Evolutionary conservation across 192 early-diverging fungal species (phyloP).

Genomic region (Linderina pennispora): DNA sequence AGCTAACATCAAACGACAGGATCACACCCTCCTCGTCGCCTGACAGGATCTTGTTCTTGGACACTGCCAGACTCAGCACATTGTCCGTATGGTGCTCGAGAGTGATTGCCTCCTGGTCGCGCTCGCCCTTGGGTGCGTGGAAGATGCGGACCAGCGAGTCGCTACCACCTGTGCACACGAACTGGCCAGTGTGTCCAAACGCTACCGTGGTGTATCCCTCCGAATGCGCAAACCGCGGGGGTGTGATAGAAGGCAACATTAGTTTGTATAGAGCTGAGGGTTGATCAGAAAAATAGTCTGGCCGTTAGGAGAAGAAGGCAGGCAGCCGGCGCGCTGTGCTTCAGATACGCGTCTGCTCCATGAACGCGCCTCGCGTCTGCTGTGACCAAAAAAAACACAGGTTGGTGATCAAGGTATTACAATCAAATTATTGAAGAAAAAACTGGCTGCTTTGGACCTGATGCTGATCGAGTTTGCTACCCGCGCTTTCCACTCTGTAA

Average conservation of each 20-base stretch:
- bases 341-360: too few relatives aligned
- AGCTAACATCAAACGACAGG: conserved; percentile 23
- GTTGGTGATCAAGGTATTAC: too few relatives aligned
- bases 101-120: conserved; percentile 38
- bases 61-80: conserved; percentile 20
- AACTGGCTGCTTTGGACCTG: too few relatives aligned
- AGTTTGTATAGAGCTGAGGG: background rate
- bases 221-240: conserved; percentile 32
- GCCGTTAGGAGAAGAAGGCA: too few relatives aligned
- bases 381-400: too few relatives aligned
- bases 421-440: too few relatives aligned
- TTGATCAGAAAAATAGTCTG: too few relatives aligned
- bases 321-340: too few relatives aligned
- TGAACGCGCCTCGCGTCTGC: too few relatives aligned
- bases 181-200: conserved; percentile 19
- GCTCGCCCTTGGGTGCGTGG: conserved; percentile 12
- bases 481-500: too few relatives aligned
- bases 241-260: conserved; percentile 17
- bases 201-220: conserved; percentile 42
- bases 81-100: conserved; percentile 42
- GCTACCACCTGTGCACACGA: conserved; percentile 39
- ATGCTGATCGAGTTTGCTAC: too few relatives aligned
- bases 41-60: conserved; percentile 24
- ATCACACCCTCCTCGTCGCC: conserved; percentile 40
- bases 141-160: conserved; percentile 39